Conservation (phyloP, 2,329 filamentous ascomycete species). For the Diaporthe sp. region DNA sequence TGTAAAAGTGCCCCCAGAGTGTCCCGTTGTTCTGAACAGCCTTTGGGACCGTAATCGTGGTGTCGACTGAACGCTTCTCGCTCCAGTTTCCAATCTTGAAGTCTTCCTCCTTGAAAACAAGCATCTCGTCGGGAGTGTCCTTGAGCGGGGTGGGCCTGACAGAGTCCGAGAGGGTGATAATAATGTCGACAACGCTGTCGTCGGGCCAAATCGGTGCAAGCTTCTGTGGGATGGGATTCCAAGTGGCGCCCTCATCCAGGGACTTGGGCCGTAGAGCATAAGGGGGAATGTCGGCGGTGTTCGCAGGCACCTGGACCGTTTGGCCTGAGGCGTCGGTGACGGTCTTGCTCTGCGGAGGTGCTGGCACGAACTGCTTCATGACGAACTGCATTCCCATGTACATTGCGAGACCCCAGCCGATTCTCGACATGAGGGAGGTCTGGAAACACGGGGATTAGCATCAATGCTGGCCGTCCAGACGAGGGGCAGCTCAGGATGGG, state of each 20-base stretch:
- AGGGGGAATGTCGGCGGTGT: constrained; percentile 70
- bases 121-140: constrained; percentile 72
- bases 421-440: constrained; percentile 58
- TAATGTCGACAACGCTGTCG: constrained; percentile 83
- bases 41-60: constrained; percentile 80
- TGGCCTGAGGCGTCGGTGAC: constrained; percentile 66
- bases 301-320: constrained; percentile 64
- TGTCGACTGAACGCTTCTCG: constrained; percentile 82
- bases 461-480: constrained; percentile 43
- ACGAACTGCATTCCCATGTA: constrained; percentile 72
- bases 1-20: constrained; percentile 93
- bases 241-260: constrained; percentile 72
- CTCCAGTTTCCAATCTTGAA: constrained; percentile 85
- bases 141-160: constrained; percentile 77
- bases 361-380: constrained; percentile 66
- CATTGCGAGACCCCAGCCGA: constrained; percentile 65
- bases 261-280: constrained; percentile 74
- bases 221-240: constrained; percentile 74
- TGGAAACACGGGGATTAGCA: constrained; percentile 31
- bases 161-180: constrained; percentile 85
- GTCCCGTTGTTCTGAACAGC: constrained; percentile 92
- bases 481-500: neutral
- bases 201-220: constrained; percentile 90
- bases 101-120: constrained; percentile 83
- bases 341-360: constrained; percentile 60